These are phyloP conservation scores for Theileria parva DNA, from an alignment of 169 alveolate species.

Conservation along the genomic window DNA sequence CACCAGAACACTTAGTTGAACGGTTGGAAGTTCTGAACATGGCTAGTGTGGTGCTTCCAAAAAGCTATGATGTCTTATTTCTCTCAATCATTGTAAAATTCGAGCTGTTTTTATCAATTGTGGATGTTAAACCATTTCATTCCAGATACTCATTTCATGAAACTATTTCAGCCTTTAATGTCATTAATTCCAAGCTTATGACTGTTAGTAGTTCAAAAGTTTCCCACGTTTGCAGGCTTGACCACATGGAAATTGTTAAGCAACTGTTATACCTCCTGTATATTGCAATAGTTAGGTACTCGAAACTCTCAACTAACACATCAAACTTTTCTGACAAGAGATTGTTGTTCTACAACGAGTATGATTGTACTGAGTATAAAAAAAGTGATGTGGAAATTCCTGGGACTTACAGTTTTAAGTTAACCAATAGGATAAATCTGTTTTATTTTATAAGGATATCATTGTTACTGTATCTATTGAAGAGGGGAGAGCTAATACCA, in stretches of 20 bases:
- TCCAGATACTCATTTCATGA: slow-evolving; percentile 6
- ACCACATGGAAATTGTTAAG: background rate
- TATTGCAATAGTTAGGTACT: background rate
- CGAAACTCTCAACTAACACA: background rate
- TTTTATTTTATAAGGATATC: slow-evolving; percentile 4
- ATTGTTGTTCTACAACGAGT: background rate
- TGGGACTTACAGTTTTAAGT: background rate
- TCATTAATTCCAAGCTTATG: background rate
- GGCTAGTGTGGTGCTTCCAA: slow-evolving; percentile 29
- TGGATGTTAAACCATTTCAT: background rate
- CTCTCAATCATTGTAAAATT: slow-evolving; percentile 18
- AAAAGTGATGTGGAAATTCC: background rate
- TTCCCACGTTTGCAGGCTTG: background rate
- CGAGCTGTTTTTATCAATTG: slow-evolving; percentile 1
- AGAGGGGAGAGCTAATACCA: slow-evolving; percentile 21
- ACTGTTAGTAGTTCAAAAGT: background rate
- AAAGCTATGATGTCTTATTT: slow-evolving; percentile 18
- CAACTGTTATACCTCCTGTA: background rate
- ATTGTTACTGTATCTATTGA: slow-evolving; percentile 9
- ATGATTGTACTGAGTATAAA: background rate
- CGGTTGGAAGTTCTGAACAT: slow-evolving; percentile 9
- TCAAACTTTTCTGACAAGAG: background rate
- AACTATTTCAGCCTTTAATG: background rate
- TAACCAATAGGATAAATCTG: slow-evolving; percentile 4
- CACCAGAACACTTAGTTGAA: background rate